phyloP scores from a whole-genome alignment of 1,284 basidiomycete genomes.

The Rugosomyces carneus region DNA sequence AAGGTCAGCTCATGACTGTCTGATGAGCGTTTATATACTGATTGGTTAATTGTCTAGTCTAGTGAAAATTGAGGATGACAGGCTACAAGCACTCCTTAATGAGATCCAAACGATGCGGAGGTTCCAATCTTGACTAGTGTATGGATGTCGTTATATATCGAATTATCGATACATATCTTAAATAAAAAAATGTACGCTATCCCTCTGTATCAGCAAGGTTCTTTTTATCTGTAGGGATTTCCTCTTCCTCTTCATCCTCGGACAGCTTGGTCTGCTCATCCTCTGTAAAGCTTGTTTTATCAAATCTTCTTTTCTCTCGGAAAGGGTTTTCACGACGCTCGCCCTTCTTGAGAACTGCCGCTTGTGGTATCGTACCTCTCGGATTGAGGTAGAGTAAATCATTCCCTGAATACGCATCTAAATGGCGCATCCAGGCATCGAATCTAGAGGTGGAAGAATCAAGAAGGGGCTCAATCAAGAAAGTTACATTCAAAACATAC shows the following conservation, averaged over 20 bases:
- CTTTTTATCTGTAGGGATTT: constrained; percentile 44
- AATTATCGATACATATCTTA: neutral
- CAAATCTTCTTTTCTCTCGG: constrained; percentile 59
- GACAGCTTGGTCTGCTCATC: constrained; percentile 27
- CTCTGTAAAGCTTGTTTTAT: constrained; percentile 47
- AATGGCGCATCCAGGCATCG: constrained; percentile 65
- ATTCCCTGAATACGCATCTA: constrained; percentile 64
- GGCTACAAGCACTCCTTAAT: constrained; percentile 73
- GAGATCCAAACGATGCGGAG: constrained; percentile 87
- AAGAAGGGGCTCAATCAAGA: neutral
- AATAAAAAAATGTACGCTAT: constrained; percentile 23
- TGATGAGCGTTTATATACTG: neutral
- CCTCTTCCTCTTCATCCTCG: constrained; percentile 54
- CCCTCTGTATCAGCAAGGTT: constrained; percentile 69
- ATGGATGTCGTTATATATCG: constrained; percentile 4
- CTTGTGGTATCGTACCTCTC: constrained; percentile 63
- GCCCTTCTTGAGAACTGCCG: constrained; percentile 58
- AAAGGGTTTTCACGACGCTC: constrained; percentile 56
- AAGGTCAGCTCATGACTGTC: constrained; percentile 42
- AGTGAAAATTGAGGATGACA: constrained; percentile 82
- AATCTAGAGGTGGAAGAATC: constrained; percentile 45
- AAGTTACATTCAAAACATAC: constrained; percentile 42
- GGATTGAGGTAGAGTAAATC: constrained; percentile 69
- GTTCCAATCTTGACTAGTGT: constrained; percentile 60
- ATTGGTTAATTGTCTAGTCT: constrained; percentile 40